These are phyloP conservation scores for Fusarium kyushuense DNA, from an alignment of 2,329 filamentous ascomycete genomes.

Conservation along the genomic window DNA sequence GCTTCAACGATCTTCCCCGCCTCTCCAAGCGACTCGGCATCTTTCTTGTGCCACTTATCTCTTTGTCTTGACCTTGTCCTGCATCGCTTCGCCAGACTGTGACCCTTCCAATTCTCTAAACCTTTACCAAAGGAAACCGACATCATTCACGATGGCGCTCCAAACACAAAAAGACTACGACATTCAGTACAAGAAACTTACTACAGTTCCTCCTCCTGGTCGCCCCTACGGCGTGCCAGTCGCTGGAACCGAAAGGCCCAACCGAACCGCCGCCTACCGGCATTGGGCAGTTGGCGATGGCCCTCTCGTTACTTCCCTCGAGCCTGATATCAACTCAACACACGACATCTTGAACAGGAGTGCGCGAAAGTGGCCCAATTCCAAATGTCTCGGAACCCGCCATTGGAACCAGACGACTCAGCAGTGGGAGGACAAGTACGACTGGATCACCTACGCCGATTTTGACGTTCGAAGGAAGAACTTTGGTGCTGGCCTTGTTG, in stretches of 20 bases:
- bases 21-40: slow-evolving; percentile 11
- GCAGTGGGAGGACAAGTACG: slow-evolving; percentile 78
- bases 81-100: slow-evolving; percentile 27
- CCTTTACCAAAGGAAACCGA: slow-evolving; percentile 1
- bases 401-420: slow-evolving; percentile 81
- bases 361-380: slow-evolving; percentile 71
- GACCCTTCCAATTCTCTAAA: slow-evolving; percentile 13
- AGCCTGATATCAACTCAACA: slow-evolving; percentile 76
- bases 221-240: slow-evolving; percentile 82
- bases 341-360: slow-evolving; percentile 85
- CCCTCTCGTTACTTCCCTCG: slow-evolving; percentile 76
- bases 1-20: slow-evolving; percentile 22
- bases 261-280: slow-evolving; percentile 82
- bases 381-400: slow-evolving; percentile 82
- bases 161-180: slow-evolving; percentile 49
- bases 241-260: slow-evolving; percentile 78
- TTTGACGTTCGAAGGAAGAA: slow-evolving; percentile 84
- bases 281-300: slow-evolving; percentile 82
- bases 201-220: slow-evolving; percentile 75
- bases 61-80: slow-evolving; percentile 18
- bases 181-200: slow-evolving; percentile 65
- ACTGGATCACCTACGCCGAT: slow-evolving; percentile 86
- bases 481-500: slow-evolving; percentile 85
- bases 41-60: slow-evolving; percentile 19
- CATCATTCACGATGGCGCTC: slow-evolving; percentile 50